phyloP scores from a whole-genome alignment of 805 yeast genomes.

The Wickerhamomyces strasburgensis region DNA sequence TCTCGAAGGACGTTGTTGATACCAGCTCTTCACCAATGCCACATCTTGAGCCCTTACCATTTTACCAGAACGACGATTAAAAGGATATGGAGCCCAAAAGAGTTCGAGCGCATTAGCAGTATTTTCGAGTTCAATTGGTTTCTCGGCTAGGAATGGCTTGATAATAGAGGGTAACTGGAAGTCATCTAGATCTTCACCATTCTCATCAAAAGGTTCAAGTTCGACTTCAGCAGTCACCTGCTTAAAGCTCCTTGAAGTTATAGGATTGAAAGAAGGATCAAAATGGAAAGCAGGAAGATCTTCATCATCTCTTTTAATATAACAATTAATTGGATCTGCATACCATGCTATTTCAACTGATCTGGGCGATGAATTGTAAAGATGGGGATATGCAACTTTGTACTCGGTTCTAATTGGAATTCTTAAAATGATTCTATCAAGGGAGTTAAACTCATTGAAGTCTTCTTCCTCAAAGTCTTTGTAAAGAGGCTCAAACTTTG shows the following conservation, averaged over 20 bases:
- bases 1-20: conserved; percentile 58
- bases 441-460: conserved; percentile 82
- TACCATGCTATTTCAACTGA: conserved; percentile 60
- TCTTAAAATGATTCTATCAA: conserved; percentile 83
- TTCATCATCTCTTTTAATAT: conserved; percentile 37
- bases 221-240: conserved; percentile 19
- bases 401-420: conserved; percentile 76
- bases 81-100: conserved; percentile 85
- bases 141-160: conserved; percentile 48
- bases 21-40: conserved; percentile 79
- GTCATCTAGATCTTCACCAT: conserved; percentile 34
- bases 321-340: conserved; percentile 55
- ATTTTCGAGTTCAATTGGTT: conserved; percentile 40
- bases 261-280: conserved; percentile 52
- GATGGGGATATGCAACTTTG: conserved; percentile 77
- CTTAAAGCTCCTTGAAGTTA: conserved; percentile 32
- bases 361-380: conserved; percentile 75
- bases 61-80: conserved; percentile 65
- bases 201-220: conserved; percentile 22
- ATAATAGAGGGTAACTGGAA: conserved; percentile 38
- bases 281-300: conserved; percentile 53
- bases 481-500: conserved; percentile 84
- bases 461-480: conserved; percentile 68
- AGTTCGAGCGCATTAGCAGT: conserved; percentile 56
- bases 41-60: conserved; percentile 87